A percentile compares a stretch with the other conserved stretches of the same genome.
phyloP scores from a whole-genome alignment of 192 early-diverging fungal species.

The Backusella sp. region DNA sequence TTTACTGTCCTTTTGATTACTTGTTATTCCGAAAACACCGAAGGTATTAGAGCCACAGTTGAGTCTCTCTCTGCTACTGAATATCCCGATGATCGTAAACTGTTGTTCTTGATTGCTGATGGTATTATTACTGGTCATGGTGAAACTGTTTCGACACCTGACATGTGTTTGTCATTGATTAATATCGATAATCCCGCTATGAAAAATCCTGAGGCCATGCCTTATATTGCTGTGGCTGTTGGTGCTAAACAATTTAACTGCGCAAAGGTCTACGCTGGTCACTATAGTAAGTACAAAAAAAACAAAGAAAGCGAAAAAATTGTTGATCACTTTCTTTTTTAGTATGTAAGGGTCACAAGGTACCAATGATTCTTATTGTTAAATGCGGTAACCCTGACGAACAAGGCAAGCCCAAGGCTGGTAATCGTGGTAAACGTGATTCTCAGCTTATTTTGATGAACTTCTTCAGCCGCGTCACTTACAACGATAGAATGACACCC shows the following conservation, averaged over 20 bases:
- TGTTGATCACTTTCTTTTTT: conserved; percentile 10
- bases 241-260: conserved; percentile 78
- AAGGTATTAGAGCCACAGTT: conserved; percentile 77
- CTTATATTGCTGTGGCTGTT: conserved; percentile 75
- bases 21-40: conserved; percentile 90
- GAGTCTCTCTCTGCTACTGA: conserved; percentile 82
- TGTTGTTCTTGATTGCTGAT: conserved; percentile 86
- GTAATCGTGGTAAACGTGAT: conserved; percentile 96
- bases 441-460: conserved; percentile 97
- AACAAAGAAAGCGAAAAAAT: neutral
- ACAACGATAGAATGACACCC: conserved; percentile 88
- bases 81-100: conserved; percentile 86
- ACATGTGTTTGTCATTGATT: conserved; percentile 79
- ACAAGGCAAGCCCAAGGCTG: conserved; percentile 70
- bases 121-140: conserved; percentile 89
- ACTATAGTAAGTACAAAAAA: conserved; percentile 49
- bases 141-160: conserved; percentile 75
- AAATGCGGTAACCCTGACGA: conserved; percentile 74
- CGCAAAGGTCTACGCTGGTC: conserved; percentile 77
- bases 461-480: conserved; percentile 83
- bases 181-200: conserved; percentile 56
- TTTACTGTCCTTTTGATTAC: conserved; percentile 83
- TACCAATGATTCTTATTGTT: conserved; percentile 67
- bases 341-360: conserved; percentile 56
- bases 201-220: conserved; percentile 63